Base-by-base conservation (phyloP, 2,329 filamentous ascomycete genomes). In the Arthrobotrys entomopaga region DNA sequence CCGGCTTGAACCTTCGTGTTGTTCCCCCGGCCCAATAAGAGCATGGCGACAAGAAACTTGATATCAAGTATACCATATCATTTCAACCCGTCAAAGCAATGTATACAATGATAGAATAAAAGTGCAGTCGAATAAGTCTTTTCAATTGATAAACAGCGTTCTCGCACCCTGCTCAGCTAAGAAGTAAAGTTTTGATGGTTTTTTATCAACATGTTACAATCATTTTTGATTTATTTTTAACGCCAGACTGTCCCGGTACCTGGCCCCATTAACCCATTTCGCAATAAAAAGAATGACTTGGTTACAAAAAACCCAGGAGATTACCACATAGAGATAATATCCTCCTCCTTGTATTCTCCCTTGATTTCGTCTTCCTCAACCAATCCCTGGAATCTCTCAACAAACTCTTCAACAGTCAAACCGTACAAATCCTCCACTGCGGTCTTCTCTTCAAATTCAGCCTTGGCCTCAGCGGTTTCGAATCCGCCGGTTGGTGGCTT, bases 401-500 rank as follows among this genome's bases (percentile, higher is more conserved):
- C 29, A 38, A 75, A 75, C 4, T 67, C 42, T 34, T 69, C 24
- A 34, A 69, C 42, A 3, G 64, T 64, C 71, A 69, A 69, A 48
- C 58, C 65, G 40, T 53, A 52, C n/a, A 46, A 53, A 34, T 61
- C 29, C 26, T 69, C 58, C 16, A 75, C 29, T 5, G 58, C 43
- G 0, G 15, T 56, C 22, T 48, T 29, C 6, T 46, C 48, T 6
- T 42, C 56, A 40, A 56, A 59, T 2, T 22, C 56, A 7, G 3
- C 10, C 43, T 40, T 50, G 1, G 43, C 48, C 16, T 70, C 50
- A 6, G 43, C 52, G 20, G 42, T 57, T 29, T 38, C 13, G 19
- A 61, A 50, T 11, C 50, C 61, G 6, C 20, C 53, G 1, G 48
- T 56, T 64, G 63, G 60, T 49, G 57, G 82, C 81, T 26, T 80